These are phyloP conservation scores for Phylloporus sp. DNA, from an alignment of 768 basidiomycete genomes.

Conservation along the genomic window DNA sequence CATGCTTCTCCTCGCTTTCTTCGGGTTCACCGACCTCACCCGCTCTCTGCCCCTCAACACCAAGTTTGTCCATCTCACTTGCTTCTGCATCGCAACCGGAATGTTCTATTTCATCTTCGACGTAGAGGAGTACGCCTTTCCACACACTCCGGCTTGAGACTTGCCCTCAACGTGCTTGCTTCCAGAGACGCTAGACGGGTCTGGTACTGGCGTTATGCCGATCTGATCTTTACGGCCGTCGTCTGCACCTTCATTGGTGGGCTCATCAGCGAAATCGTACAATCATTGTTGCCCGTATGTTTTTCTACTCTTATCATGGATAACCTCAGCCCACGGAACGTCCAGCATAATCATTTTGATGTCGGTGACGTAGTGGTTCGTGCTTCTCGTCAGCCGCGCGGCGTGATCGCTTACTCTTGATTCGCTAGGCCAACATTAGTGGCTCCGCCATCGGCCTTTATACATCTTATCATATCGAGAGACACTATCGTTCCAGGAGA, in stretches of 20 bases:
- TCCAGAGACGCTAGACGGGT: conserved; percentile 69
- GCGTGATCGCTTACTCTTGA: conserved; percentile 6
- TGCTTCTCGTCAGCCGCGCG: conserved; percentile 13
- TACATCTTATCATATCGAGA: conserved; percentile 63
- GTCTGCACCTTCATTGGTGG: conserved; percentile 80
- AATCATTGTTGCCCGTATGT: conserved; percentile 68
- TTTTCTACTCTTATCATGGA: background rate
- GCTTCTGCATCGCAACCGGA: conserved; percentile 68
- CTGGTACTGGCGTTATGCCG: conserved; percentile 83
- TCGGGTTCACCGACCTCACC: conserved; percentile 74
- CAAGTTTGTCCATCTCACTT: conserved; percentile 77
- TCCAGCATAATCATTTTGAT: conserved; percentile 68
- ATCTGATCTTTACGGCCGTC: conserved; percentile 62
- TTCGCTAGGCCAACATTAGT: conserved; percentile 66
- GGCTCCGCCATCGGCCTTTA: conserved; percentile 71
- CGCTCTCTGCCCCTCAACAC: conserved; percentile 66
- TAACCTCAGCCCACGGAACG: conserved; percentile 1
- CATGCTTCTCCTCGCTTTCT: conserved; percentile 66
- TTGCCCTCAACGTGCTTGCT: background rate
- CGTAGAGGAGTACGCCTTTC: conserved; percentile 72
- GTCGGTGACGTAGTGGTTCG: conserved; percentile 68
- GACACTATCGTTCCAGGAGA: conserved; percentile 71
- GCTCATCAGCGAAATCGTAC: conserved; percentile 77
- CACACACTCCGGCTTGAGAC: background rate
- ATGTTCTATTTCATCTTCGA: conserved; percentile 88